Evolutionary conservation across 805 yeast species (phyloP).

Genomic region (Komagataella pastoris): DNA sequence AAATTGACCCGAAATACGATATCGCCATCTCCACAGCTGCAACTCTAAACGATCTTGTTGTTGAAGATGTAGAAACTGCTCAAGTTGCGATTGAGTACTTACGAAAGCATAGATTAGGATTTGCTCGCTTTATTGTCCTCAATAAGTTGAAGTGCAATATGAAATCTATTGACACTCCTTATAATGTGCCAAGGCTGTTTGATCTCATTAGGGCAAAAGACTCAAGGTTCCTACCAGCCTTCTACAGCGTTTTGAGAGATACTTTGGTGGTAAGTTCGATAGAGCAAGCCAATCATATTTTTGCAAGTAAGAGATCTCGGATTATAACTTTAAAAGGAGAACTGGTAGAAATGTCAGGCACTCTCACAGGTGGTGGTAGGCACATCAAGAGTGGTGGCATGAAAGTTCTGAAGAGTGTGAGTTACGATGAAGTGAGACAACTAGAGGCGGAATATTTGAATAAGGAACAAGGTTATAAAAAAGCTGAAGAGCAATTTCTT

Average conservation of each 20-base stretch:
- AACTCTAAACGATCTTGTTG: slow-evolving; percentile 84
- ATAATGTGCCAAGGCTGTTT: slow-evolving; percentile 65
- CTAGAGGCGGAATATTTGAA: slow-evolving; percentile 36
- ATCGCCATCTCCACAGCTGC: slow-evolving; percentile 93
- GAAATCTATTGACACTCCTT: slow-evolving; percentile 53
- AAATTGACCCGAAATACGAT: slow-evolving; percentile 79
- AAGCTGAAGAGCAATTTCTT: slow-evolving; percentile 32
- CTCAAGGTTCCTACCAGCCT: slow-evolving; percentile 68
- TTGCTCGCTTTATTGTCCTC: slow-evolving; percentile 76
- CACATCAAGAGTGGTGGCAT: slow-evolving; percentile 62
- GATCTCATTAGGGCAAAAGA: slow-evolving; percentile 67
- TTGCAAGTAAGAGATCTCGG: slow-evolving; percentile 62
- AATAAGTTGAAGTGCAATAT: slow-evolving; percentile 56
- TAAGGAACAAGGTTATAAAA: slow-evolving; percentile 40
- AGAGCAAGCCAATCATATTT: slow-evolving; percentile 72
- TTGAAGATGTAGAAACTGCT: slow-evolving; percentile 56
- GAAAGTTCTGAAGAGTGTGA: slow-evolving; percentile 25
- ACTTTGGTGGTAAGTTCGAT: slow-evolving; percentile 77
- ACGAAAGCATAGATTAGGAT: slow-evolving; percentile 72
- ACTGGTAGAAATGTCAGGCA: slow-evolving; percentile 84
- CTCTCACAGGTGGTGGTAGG: slow-evolving; percentile 94
- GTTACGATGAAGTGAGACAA: slow-evolving; percentile 42
- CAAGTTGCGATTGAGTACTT: slow-evolving; percentile 63
- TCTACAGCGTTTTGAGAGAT: slow-evolving; percentile 74
- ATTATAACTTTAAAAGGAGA: slow-evolving; percentile 92